Percentiles rank a stretch among this genome's conserved stretches.
Conservation (phyloP, 2,329 filamentous ascomycete genomes). For the Colletotrichum falcatum region DNA sequence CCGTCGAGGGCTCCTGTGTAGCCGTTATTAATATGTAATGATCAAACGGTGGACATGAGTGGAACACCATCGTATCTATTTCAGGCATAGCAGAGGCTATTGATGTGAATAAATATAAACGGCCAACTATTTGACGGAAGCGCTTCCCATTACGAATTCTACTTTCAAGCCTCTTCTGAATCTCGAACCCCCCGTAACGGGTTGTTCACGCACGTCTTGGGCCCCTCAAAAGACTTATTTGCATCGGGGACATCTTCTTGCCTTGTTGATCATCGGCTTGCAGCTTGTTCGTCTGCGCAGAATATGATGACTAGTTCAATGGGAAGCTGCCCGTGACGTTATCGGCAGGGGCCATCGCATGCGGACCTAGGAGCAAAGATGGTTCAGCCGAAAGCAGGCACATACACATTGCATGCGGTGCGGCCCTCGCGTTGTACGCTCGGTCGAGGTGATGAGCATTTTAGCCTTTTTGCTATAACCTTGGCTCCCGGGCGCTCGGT, state of each 20-base stretch:
- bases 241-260: fast-evolving
- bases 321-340: too few species aligned
- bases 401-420: too few species aligned
- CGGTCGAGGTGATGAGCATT: too few species aligned
- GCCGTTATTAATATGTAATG: background rate
- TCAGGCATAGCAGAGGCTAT: background rate
- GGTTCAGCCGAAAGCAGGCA: background rate
- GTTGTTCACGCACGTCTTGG: background rate
- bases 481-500: too few species aligned
- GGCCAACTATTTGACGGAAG: background rate
- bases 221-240: fast-evolving
- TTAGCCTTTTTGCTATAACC: too few species aligned
- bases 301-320: background rate
- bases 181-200: too few species aligned
- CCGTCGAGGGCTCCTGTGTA: too few species aligned
- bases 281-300: background rate
- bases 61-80: background rate
- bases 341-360: background rate
- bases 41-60: background rate
- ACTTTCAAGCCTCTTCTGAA: background rate
- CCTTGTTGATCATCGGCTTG: background rate
- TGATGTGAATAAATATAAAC: background rate
- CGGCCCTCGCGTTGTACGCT: too few species aligned
- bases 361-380: background rate
- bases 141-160: background rate